Conservation (phyloP, 2,329 filamentous ascomycete genomes). For the Pseudocercospora musae region DNA sequence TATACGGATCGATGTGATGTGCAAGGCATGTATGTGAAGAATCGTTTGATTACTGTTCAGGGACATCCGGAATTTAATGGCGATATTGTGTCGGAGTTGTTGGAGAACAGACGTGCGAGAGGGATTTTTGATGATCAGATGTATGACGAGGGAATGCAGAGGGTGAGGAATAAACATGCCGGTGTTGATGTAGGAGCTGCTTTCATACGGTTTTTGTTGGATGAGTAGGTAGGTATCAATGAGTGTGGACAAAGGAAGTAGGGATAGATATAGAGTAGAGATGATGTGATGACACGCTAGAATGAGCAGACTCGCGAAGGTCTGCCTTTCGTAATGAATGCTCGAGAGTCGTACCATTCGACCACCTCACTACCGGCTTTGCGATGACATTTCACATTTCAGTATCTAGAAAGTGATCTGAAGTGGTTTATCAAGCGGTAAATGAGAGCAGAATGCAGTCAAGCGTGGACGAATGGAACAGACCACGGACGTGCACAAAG, state of each 20-base stretch:
- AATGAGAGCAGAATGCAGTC: no score
- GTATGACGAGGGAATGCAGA: slow-evolving; percentile 64
- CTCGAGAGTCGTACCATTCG: no score
- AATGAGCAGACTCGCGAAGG: neutral
- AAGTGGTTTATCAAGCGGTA: neutral
- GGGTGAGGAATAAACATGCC: slow-evolving; percentile 69
- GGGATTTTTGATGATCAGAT: slow-evolving; percentile 69
- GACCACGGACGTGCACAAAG: no score
- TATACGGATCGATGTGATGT: slow-evolving; percentile 64
- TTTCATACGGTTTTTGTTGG: slow-evolving; percentile 73
- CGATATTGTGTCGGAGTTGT: slow-evolving; percentile 66
- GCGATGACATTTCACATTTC: neutral
- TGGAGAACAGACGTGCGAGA: slow-evolving; percentile 60
- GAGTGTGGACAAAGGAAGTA: neutral
- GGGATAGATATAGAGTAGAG: neutral
- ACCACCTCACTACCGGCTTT: no score
- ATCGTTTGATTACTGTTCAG: slow-evolving; percentile 70
- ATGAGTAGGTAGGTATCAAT: slow-evolving; percentile 39
- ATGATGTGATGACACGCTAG: neutral
- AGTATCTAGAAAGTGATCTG: neutral
- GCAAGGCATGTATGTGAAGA: slow-evolving; percentile 74
- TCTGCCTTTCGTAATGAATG: neutral
- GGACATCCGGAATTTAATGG: slow-evolving; percentile 81
- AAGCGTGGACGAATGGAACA: no score
- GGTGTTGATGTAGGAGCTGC: slow-evolving; percentile 70